Evolutionary conservation across 768 basidiomycete species (phyloP).

Genomic region (Hydnomerulius pinastri): DNA sequence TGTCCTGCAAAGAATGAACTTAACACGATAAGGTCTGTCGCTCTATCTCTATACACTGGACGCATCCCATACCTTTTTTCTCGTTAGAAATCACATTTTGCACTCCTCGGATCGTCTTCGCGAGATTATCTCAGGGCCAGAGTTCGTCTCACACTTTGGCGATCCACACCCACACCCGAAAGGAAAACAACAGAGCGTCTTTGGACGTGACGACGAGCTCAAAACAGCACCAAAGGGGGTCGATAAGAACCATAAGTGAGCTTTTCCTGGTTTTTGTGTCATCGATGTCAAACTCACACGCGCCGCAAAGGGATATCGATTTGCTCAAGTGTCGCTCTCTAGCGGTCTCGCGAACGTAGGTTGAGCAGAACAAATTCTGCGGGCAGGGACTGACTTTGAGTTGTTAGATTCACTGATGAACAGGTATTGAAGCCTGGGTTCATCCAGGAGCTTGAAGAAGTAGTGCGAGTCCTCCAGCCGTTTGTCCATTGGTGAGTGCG

Average conservation of each 20-base stretch:
- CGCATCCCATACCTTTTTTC: neutral
- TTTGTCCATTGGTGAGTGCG: slow-evolving; percentile 74
- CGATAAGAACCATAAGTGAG: slow-evolving; percentile 76
- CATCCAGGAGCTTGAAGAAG: slow-evolving; percentile 55
- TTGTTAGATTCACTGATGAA: slow-evolving; percentile 66
- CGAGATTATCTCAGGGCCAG: slow-evolving; percentile 60
- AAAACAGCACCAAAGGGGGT: slow-evolving; percentile 93
- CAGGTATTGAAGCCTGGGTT: slow-evolving; percentile 71
- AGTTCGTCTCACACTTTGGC: slow-evolving; percentile 81
- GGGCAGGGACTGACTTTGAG: slow-evolving; percentile 16
- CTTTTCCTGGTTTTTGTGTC: neutral
- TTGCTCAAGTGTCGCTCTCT: slow-evolving; percentile 83
- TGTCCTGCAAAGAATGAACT: slow-evolving; percentile 80
- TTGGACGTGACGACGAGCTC: slow-evolving; percentile 84
- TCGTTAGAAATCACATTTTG: slow-evolving; percentile 66
- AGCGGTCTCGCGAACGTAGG: slow-evolving; percentile 62
- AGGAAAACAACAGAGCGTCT: slow-evolving; percentile 72
- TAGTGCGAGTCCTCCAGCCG: slow-evolving; percentile 61
- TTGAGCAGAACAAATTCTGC: slow-evolving; percentile 10
- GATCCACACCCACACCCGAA: slow-evolving; percentile 60
- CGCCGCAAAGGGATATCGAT: slow-evolving; percentile 75
- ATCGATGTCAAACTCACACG: neutral
- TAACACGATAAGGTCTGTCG: slow-evolving; percentile 63
- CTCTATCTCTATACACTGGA: neutral
- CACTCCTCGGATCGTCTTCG: slow-evolving; percentile 65